Evolutionary conservation across 176 grass and related monocot species (phyloP).

Genomic region (Oryza meridionalis): DNA sequence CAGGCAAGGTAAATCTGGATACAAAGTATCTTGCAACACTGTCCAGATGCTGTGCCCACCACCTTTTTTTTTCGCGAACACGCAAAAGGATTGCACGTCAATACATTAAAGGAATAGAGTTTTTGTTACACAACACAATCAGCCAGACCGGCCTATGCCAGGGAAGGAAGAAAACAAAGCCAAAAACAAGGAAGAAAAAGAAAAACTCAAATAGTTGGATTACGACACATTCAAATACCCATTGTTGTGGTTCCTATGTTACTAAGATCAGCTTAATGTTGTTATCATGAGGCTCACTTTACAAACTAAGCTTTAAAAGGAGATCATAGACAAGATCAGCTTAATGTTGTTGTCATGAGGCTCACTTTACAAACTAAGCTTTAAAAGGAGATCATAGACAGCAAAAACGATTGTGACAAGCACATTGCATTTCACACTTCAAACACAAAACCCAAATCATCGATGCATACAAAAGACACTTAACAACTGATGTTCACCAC

Average conservation of each 20-base stretch:
- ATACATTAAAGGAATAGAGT: no score
- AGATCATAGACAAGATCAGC: not conserved
- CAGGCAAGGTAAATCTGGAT: not conserved
- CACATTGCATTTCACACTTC: constrained; percentile 3
- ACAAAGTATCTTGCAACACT: not conserved
- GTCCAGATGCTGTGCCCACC: not conserved
- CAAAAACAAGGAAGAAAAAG: no score
- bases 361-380: not conserved
- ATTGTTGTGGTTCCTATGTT: not conserved
- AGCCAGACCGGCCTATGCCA: no score
- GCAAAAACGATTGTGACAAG: not conserved
- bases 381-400: not conserved
- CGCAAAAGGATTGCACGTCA: no score
- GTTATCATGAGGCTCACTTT: not conserved
- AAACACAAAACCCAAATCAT: constrained; percentile 23
- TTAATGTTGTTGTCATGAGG: constrained; percentile 1
- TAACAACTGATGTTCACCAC: not conserved
- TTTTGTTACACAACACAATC: no score
- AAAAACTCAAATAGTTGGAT: not conserved
- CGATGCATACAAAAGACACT: not conserved
- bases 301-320: constrained; percentile 5
- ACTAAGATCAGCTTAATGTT: constrained; percentile 22
- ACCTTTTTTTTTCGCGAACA: not conserved
- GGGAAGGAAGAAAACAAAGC: no score
- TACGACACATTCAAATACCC: not conserved